These are phyloP conservation scores for Thalia dealbata DNA, from an alignment of 176 grass and related monocot genomes.

Conservation along the genomic window DNA sequence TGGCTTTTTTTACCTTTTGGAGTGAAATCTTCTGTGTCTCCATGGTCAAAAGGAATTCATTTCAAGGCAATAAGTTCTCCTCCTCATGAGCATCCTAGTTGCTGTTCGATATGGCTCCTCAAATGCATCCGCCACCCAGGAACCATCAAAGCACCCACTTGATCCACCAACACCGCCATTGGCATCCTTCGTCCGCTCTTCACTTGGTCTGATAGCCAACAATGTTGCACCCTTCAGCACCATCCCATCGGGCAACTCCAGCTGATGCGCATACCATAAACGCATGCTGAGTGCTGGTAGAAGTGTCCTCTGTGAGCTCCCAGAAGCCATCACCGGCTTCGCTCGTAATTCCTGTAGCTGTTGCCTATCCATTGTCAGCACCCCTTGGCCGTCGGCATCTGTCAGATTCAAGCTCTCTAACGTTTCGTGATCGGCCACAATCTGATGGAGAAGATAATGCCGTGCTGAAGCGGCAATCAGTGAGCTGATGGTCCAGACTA, in stretches of 20 bases:
- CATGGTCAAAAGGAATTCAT: constrained; percentile 23
- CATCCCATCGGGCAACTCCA: constrained; percentile 23
- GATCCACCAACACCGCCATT: not conserved
- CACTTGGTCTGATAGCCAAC: constrained; percentile 15
- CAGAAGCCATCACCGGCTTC: constrained; percentile 8
- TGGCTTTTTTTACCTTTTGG: not conserved
- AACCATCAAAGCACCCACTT: not conserved
- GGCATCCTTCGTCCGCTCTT: not conserved
- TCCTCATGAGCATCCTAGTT: constrained; percentile 9
- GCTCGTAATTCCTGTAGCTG: constrained; percentile 19
- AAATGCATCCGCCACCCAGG: constrained; percentile 6
- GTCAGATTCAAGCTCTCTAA: constrained; percentile 14
- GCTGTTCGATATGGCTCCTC: constrained; percentile 18
- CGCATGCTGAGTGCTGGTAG: constrained; percentile 21
- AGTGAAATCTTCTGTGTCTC: not conserved
- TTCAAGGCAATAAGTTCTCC: constrained; percentile 15
- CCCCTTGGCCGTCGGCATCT: constrained; percentile 22
- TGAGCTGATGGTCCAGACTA: constrained; percentile 27
- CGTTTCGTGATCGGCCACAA: constrained; percentile 7
- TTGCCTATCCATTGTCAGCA: constrained; percentile 4
- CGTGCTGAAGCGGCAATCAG: constrained; percentile 22
- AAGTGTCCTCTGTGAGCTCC: constrained; percentile 7
- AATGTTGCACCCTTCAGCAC: constrained; percentile 20
- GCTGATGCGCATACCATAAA: constrained; percentile 6
- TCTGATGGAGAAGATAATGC: constrained; percentile 22